Base-by-base conservation (phyloP, 2,329 filamentous ascomycete species). In the Pseudohalonectria lignicola region DNA sequence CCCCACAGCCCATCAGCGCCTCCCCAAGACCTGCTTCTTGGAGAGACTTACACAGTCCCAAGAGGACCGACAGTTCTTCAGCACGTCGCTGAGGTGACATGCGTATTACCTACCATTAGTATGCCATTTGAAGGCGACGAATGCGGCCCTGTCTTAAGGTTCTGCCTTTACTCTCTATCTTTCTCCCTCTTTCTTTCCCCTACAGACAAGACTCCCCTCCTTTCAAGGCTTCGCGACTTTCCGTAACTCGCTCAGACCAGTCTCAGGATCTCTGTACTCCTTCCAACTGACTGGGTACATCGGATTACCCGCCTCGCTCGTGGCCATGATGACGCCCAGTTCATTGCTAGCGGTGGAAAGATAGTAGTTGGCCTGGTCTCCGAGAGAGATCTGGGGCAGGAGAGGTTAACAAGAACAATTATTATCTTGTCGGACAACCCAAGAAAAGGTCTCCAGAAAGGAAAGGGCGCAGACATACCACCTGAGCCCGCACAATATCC, bases 261-360 rank as follows among this genome's bases (percentile, higher is more conserved):
- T 93, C 52, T 82, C 76, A 1, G 79, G 77, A 64, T 96, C 90
- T 53, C 76, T 74, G 64, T 93, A 94, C 62, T 96, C 90, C 64
- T 82, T 93, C 92, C 92, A 98, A 60, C 81, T 93, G 39, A 94
- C 74, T 2, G 92, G 90, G 51, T 83, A 82, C 87, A 96, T 94
- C 50, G 83, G 75, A 60, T 93, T 90, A 1, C 88, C 88, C 3
- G 74, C 75, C 56, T 94, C 86, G 54, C 86, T 93, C 49, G 76
- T 81, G 9, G 90, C 92, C 78, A 96, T 85, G 29, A 98, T 84
- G 41, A 96, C 90, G 3, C 92, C 92, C 30, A 94, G 69, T 55
- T 94, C 84, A 59, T 98, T 96, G 48, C 77, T 77, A 20, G 87
- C 86, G 2, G 92, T 98, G 19, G 81, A 84, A n/a, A 94, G 71